These are phyloP conservation scores for Populus hybrid DNA, from an alignment of 441 rosid species.

Conservation along the genomic window DNA sequence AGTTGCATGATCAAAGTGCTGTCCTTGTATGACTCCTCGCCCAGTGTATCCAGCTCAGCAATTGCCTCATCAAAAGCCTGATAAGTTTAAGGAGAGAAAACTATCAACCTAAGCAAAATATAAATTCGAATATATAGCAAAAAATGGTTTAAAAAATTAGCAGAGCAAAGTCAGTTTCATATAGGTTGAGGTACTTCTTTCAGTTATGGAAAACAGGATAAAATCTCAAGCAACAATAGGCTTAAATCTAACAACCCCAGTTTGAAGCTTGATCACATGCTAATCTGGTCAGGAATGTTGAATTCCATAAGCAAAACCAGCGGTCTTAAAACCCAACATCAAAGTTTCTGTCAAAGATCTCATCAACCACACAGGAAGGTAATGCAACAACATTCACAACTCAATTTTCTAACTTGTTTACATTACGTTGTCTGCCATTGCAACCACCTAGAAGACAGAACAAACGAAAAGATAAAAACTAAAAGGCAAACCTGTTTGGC, in stretches of 20 bases:
- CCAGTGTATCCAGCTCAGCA: conserved; percentile 83
- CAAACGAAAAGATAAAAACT: neutral
- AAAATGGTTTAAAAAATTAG: neutral
- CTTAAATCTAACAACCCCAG: neutral
- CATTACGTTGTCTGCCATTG: neutral
- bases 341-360: neutral
- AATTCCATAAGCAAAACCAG: neutral
- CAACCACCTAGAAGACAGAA: no score
- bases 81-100: neutral
- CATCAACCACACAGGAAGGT: neutral
- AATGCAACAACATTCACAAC: neutral
- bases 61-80: conserved; percentile 97
- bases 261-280: neutral
- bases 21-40: conserved; percentile 96
- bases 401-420: neutral
- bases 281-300: neutral
- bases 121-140: neutral
- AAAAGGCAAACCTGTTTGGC: conserved; percentile 61
- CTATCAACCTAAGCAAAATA: neutral
- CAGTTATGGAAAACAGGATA: neutral
- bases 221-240: neutral
- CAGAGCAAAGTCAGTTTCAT: neutral
- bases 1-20: conserved; percentile 97
- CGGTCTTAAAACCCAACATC: neutral
- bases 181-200: neutral